A percentile compares a stretch with the other conserved stretches of the same genome.
Conservation (phyloP, 2,329 filamentous ascomycete species). For the Fusarium setosum region DNA sequence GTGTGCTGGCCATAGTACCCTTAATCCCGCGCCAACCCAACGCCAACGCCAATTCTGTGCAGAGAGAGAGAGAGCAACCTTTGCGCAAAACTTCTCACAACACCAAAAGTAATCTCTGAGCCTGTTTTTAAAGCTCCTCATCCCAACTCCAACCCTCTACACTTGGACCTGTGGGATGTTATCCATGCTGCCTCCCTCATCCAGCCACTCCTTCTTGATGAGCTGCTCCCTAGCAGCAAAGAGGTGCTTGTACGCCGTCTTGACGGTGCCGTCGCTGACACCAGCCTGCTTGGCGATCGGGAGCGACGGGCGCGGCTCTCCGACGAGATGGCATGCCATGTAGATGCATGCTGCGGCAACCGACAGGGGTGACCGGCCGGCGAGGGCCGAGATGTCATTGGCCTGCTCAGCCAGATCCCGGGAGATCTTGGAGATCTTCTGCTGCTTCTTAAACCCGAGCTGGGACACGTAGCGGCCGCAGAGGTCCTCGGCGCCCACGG, state of each 20-base stretch:
- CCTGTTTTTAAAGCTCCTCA: no score
- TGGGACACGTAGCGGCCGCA: constrained; percentile 91
- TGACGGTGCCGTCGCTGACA: constrained; percentile 96
- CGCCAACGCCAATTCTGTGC: no score
- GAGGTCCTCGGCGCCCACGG: constrained; percentile 84
- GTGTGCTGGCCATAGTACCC: no score
- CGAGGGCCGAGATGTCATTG: constrained; percentile 81
- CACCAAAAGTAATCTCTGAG: no score
- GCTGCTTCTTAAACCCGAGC: constrained; percentile 77
- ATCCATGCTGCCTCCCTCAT: constrained; percentile 76
- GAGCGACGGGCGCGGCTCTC: constrained; percentile 81
- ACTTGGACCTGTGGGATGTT: constrained; percentile 69
- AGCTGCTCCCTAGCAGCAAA: constrained; percentile 80
- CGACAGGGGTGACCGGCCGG: constrained; percentile 92
- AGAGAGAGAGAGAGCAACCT: no score
- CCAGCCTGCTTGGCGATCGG: constrained; percentile 87
- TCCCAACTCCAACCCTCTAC: no score
- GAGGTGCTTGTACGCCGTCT: constrained; percentile 92
- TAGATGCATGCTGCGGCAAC: constrained; percentile 97
- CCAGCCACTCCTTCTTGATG: constrained; percentile 80
- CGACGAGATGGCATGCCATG: constrained; percentile 91
- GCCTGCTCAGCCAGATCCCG: constrained; percentile 83
- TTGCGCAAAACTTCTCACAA: no score
- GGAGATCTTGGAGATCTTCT: constrained; percentile 82
- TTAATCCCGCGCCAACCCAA: no score